Evolutionary conservation across 2,329 filamentous ascomycete genomes (phyloP), one percentile per base, ranked within the genome.

Genomic region (Colletotrichum spinosum): DNA sequence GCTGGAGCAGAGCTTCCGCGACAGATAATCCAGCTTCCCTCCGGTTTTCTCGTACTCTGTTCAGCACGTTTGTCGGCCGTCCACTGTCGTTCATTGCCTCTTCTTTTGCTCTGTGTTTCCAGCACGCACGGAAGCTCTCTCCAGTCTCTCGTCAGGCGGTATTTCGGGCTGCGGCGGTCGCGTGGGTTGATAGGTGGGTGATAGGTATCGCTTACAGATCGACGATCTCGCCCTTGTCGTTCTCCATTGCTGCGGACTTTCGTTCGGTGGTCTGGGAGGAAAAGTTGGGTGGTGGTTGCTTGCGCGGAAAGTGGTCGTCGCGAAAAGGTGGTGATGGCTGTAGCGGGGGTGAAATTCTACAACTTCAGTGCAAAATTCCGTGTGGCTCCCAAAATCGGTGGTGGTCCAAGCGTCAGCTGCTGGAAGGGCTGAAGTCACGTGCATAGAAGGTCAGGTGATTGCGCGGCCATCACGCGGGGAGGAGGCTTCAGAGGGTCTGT

Each of bases 171-270:
- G 25, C 25, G 25, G 25, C 25, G 25, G 25, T 25, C 25, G 25
- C 25, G 25, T 25, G 25, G 25, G 25, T 25, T 25, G 34, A 17
- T n/a, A 41, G 25, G 4, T 63, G 50, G 53, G 51, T 34, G 60
- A 41, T 49, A 59, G 72, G 70, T 65, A 65, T 67, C 73, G 84
- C 91, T 84, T 90, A 97, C 93, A 97, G 94, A 87, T 98, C 95
- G 84, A 98, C 96, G 86, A 97, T 94, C 86, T 98, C 94, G 87
- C 95, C 95, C 87, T 94, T 94, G 88, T 98, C 96, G 94, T 99
- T 99, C 90, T 99, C 96, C 96, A 98, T 99, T 85, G 88, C 94
- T 80, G 78, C 83, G 25, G 79, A 72, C 71, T 78, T 70, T 77
- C 77, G 72, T 71, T 72, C 70, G 71, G 71, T 74, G 72, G 72